Base-by-base conservation (phyloP, 768 basidiomycete genomes). In the Clathrus columnatus region DNA sequence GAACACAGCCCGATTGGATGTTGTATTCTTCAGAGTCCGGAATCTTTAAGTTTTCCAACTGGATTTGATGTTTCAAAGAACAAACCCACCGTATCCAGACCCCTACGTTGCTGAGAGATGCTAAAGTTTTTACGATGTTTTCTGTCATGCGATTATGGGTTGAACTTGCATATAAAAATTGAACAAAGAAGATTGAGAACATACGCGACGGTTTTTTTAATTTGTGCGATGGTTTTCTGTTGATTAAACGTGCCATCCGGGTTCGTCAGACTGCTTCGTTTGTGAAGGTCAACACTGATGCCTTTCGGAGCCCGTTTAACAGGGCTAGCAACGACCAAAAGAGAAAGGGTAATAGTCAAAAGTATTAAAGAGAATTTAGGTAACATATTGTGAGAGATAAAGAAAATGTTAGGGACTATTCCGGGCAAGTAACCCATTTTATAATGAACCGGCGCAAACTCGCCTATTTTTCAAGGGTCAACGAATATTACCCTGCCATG, bases 121-220 rank as follows among this genome's bases (percentile, higher is more conserved):
- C 68, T 66, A 59, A 74, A 48, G 62, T 71, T 72, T 61, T 63
- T 61, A 56, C 68, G 72, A 60, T 72, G 68, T 62, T 74, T 74
- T 65, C 71, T 71, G 26, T 27, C 18, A n/a, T n/a, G n/a, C n/a
- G n/a, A n/a, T n/a, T n/a, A n/a, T n/a, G n/a, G n/a, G n/a, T n/a
- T n/a, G n/a, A n/a, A n/a, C n/a, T n/a, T n/a, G n/a, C n/a, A n/a
- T n/a, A n/a, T n/a, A n/a, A n/a, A 47, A 23, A 47, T 11, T 47
- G 20, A 47, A 23, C 7, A 14, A 4, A 20, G 14, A 11, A 42
- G 41, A 42, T 42, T 11, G 41, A 11, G 16, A 14, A 43, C 61
- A 5, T 44, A 64, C 63, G 61, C 62, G 29, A 54, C 58, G 18
- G 55, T 57, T n/a, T 45, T 53, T 8, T 52, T 51, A 7, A 51